These are phyloP conservation scores for Thuja plicata DNA, from an alignment of 83 land plant genomes.

Conservation along the genomic window DNA sequence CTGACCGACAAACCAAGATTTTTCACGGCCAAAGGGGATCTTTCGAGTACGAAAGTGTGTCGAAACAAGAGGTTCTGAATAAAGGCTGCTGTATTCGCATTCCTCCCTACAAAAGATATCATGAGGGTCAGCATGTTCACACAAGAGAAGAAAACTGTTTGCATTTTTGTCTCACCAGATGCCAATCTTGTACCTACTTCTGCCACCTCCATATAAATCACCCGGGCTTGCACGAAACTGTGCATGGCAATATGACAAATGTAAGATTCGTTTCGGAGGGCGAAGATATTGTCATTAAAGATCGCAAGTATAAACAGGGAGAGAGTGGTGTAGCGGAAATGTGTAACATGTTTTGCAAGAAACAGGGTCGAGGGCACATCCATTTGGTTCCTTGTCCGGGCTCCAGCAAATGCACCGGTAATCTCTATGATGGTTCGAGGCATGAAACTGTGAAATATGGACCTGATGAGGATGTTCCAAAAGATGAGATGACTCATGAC, in stretches of 20 bases:
- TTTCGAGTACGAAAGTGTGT: too few species aligned
- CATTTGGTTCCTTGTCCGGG: conserved; percentile 25
- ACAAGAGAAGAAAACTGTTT: too few species aligned
- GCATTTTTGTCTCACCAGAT: conserved; percentile 20
- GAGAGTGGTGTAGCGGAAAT: conserved; percentile 31
- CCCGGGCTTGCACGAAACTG: conserved; percentile 21
- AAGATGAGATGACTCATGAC: conserved; percentile 33
- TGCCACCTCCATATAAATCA: conserved; percentile 22
- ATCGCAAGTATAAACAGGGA: conserved; percentile 32
- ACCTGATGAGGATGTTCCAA: conserved; percentile 18
- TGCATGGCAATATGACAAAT: conserved; percentile 29
- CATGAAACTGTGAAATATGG: conserved; percentile 28
- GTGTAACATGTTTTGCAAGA: conserved; percentile 37
- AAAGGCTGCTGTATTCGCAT: too few species aligned
- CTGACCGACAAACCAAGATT: too few species aligned
- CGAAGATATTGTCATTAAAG: conserved; percentile 24
- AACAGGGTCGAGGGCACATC: conserved; percentile 27
- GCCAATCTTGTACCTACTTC: conserved; percentile 26
- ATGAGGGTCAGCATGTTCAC: too few species aligned
- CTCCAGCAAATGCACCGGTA: not conserved
- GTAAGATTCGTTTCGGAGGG: conserved; percentile 24
- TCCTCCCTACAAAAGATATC: too few species aligned
- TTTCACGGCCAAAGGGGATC: too few species aligned
- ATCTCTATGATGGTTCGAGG: conserved; percentile 22
- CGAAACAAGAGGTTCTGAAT: too few species aligned